phyloP scores from a whole-genome alignment of 495 filamentous ascomycete species.

The Aspergillus egyptiacus region DNA sequence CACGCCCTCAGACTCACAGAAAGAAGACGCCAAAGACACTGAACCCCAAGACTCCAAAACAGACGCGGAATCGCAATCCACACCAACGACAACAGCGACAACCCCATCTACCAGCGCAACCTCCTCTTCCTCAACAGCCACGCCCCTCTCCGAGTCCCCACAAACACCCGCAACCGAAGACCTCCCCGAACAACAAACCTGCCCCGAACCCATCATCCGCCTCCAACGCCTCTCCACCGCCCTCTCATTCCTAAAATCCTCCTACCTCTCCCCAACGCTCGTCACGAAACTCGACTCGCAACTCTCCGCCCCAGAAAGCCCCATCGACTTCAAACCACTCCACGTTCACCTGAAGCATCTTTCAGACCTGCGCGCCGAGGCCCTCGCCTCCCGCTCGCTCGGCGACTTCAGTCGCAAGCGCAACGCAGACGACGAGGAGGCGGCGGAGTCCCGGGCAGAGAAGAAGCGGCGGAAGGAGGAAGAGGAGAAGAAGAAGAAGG shows the following conservation, averaged over 20 bases:
- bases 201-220: slow-evolving; percentile 45
- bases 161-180: slow-evolving; percentile 10
- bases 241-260: slow-evolving; percentile 66
- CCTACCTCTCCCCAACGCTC: slow-evolving; percentile 58
- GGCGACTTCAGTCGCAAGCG: slow-evolving; percentile 75
- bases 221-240: slow-evolving; percentile 71
- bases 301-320: slow-evolving; percentile 39
- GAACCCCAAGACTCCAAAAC: slow-evolving; percentile 28
- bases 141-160: slow-evolving; percentile 29
- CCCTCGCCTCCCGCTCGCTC: slow-evolving; percentile 55
- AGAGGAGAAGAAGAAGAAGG: slow-evolving; percentile 71
- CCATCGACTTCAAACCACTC: slow-evolving; percentile 63
- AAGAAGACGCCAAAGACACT: slow-evolving; percentile 19
- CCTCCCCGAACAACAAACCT: slow-evolving; percentile 27
- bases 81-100: slow-evolving; percentile 13
- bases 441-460: slow-evolving; percentile 39
- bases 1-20: neutral
- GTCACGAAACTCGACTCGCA: slow-evolving; percentile 41
- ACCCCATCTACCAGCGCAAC: slow-evolving; percentile 30
- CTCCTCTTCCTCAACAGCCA: slow-evolving; percentile 40
- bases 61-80: slow-evolving; percentile 32
- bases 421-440: slow-evolving; percentile 61
- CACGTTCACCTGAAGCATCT: slow-evolving; percentile 60
- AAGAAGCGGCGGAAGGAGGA: slow-evolving; percentile 65
- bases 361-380: slow-evolving; percentile 59